These are phyloP conservation scores for Paragyromitra xinjiangensis DNA, from an alignment of 495 filamentous ascomycete species.

Conservation along the genomic window DNA sequence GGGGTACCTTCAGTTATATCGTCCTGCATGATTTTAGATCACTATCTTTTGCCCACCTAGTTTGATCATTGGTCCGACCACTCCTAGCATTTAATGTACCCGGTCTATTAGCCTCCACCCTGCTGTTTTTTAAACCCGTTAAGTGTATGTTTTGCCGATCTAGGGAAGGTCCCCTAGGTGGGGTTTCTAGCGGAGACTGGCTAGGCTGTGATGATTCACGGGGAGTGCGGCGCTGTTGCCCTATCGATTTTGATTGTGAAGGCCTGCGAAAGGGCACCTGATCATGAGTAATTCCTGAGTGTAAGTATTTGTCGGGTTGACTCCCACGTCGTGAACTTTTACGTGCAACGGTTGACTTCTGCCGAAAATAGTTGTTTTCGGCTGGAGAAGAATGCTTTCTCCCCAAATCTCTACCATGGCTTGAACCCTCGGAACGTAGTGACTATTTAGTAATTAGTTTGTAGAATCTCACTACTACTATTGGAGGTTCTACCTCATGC, in stretches of 20 bases:
- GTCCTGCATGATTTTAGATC: slow-evolving; percentile 3
- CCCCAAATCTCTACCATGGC: slow-evolving; percentile 30
- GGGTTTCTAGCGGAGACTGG: neutral
- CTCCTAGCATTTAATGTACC: slow-evolving; percentile 10
- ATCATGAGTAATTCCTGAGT: neutral
- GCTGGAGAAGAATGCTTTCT: slow-evolving; percentile 17
- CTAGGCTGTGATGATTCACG: slow-evolving; percentile 21
- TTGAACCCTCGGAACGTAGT: slow-evolving; percentile 11
- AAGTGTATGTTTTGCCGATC: slow-evolving; percentile 20
- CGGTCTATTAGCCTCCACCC: slow-evolving; percentile 9
- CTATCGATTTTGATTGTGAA: slow-evolving; percentile 11
- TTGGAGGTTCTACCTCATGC: slow-evolving; percentile 38
- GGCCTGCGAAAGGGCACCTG: slow-evolving; percentile 4
- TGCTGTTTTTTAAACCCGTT: neutral
- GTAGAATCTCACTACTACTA: neutral
- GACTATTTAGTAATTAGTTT: slow-evolving; percentile 34
- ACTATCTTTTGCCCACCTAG: slow-evolving; percentile 14
- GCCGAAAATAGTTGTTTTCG: slow-evolving; percentile 12
- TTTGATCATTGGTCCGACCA: slow-evolving; percentile 8
- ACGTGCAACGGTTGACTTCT: slow-evolving; percentile 21
- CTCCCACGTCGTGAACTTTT: slow-evolving; percentile 23
- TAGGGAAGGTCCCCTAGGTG: neutral
- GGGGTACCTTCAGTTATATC: slow-evolving; percentile 8
- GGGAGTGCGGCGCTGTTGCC: slow-evolving; percentile 6
- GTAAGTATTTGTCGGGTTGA: slow-evolving; percentile 17